Percentiles rank a stretch among this genome's conserved stretches.
phyloP scores from a whole-genome alignment of 1,284 basidiomycete genomes.

The Pseudozyma pruni region DNA sequence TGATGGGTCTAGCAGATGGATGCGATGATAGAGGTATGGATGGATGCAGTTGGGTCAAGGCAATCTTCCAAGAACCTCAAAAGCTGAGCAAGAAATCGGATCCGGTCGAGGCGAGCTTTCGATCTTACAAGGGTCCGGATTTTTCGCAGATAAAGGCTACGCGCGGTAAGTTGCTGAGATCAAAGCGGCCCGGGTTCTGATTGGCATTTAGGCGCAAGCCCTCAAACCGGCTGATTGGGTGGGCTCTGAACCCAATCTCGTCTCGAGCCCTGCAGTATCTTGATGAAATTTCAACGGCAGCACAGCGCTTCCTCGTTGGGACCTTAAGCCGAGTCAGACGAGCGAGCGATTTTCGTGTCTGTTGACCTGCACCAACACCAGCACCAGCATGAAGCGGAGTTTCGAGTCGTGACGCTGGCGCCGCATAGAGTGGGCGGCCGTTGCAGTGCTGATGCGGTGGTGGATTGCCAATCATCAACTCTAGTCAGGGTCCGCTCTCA shows the following conservation, averaged over 20 bases:
- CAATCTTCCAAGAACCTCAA: constrained; percentile 15
- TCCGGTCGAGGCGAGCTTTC: constrained; percentile 5
- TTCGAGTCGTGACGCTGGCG: constrained; percentile 4
- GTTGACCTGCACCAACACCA: too few species aligned
- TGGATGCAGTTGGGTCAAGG: constrained; percentile 8
- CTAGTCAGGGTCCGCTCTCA: constrained; percentile 24
- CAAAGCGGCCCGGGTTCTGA: constrained; percentile 1
- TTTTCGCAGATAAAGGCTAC: not conserved
- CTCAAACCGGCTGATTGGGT: constrained; percentile 21
- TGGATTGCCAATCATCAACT: constrained; percentile 18
- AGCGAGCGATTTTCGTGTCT: too few species aligned
- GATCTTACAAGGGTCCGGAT: constrained; percentile 7
- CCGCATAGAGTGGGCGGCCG: not conserved
- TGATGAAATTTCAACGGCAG: constrained; percentile 9
- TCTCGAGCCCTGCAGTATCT: too few species aligned
- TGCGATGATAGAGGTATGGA: constrained; percentile 2
- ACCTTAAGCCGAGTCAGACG: constrained; percentile 7
- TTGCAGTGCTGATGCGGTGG: not conserved
- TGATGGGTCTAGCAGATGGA: not conserved
- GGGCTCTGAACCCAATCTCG: not conserved
- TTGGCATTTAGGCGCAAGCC: not conserved
- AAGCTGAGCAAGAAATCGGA: constrained; percentile 20
- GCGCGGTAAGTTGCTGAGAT: constrained; percentile 5
- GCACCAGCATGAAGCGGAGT: constrained; percentile 9
- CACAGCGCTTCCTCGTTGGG: not conserved